Evolutionary conservation across 768 basidiomycete species (phyloP).

Genomic region (Wakefieldia striispora): DNA sequence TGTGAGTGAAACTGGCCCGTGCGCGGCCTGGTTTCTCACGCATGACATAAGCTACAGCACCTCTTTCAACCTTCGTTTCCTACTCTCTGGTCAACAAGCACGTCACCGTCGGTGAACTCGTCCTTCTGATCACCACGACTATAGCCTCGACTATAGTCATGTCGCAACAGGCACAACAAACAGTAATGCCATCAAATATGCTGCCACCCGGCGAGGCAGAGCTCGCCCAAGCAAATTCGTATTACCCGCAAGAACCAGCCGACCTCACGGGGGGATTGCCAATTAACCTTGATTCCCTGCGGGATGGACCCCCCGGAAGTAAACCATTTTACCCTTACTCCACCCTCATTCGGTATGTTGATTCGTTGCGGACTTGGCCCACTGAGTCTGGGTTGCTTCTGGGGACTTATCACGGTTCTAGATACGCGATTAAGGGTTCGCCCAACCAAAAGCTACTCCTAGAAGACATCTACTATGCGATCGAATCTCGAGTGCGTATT

Average conservation of each 20-base stretch:
- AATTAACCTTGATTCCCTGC: conserved; percentile 82
- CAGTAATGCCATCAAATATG: conserved; percentile 65
- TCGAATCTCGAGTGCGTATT: conserved; percentile 75
- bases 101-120: conserved; percentile 16
- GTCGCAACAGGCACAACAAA: conserved; percentile 51
- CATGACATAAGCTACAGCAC: conserved; percentile 57
- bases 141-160: conserved; percentile 28
- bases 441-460: conserved; percentile 82
- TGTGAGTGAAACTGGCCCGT: conserved; percentile 49
- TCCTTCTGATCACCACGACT: conserved; percentile 11
- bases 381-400: neutral
- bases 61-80: conserved; percentile 34
- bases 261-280: conserved; percentile 83
- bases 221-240: conserved; percentile 51
- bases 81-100: conserved; percentile 23
- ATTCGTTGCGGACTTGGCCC: neutral
- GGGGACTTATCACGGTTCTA: conserved; percentile 29
- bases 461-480: conserved; percentile 91
- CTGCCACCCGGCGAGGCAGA: conserved; percentile 51
- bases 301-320: conserved; percentile 84
- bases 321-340: conserved; percentile 93
- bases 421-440: conserved; percentile 90
- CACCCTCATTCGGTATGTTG: conserved; percentile 78
- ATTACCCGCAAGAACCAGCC: conserved; percentile 72
- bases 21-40: conserved; percentile 45